Evolutionary conservation across 352 stramenopile genomes (phyloP).

Genomic region (Phytophthora sansomeana): DNA sequence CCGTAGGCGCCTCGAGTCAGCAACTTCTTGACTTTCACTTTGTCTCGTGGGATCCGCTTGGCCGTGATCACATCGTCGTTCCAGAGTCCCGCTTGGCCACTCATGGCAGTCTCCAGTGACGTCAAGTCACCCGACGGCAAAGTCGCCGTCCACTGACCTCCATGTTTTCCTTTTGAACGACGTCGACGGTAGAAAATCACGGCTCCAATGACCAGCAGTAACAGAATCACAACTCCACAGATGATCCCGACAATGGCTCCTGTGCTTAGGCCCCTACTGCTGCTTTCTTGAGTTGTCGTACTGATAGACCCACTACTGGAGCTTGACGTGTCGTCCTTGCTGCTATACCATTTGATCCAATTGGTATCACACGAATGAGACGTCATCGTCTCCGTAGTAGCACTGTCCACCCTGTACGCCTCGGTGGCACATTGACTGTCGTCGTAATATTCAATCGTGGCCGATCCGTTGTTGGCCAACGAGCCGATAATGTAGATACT

Average conservation of each 20-base stretch:
- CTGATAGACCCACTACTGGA: neutral
- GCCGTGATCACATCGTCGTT: constrained; percentile 43
- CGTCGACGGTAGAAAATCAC: constrained; percentile 8
- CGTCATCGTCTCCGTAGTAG: neutral
- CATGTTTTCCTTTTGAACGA: neutral
- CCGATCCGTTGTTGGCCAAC: neutral
- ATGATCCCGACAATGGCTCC: constrained; percentile 17
- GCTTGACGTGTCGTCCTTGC: constrained; percentile 2
- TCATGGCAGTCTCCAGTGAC: neutral
- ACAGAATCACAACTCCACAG: neutral
- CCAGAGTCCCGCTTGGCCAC: constrained; percentile 30
- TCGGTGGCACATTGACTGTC: constrained; percentile 1
- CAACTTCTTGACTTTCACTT: constrained; percentile 28
- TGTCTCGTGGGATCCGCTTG: constrained; percentile 37
- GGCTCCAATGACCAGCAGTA: neutral
- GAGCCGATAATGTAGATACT: constrained; percentile 1
- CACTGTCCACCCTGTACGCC: neutral
- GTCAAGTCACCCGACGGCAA: constrained; percentile 10
- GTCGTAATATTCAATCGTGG: constrained; percentile 7
- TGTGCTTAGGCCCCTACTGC: neutral
- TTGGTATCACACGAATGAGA: constrained; percentile 9
- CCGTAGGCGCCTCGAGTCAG: constrained; percentile 51
- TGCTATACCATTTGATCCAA: constrained; percentile 13
- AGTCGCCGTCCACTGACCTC: constrained; percentile 1
- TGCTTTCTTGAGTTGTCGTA: neutral